These are phyloP conservation scores for Anaeramoeba flamelloides DNA, from an alignment of 78 protist genomes.

Conservation along the genomic window DNA sequence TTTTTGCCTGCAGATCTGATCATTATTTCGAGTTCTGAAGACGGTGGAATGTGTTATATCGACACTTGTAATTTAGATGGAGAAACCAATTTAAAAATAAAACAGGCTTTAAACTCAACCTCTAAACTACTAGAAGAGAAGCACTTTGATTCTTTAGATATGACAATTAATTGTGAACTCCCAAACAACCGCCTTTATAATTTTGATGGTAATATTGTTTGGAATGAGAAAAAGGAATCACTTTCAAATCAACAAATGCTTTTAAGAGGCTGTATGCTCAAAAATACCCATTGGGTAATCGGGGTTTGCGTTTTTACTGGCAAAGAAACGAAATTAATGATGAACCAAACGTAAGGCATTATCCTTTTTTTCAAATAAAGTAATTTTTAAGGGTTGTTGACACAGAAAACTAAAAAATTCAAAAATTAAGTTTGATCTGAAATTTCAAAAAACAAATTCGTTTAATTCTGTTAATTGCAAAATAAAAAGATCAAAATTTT, in stretches of 20 bases:
- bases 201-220: constrained; percentile 14
- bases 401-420: no score
- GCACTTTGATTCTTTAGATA: not conserved
- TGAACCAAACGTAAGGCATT: no score
- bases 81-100: constrained; percentile 3
- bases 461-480: no score
- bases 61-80: constrained; percentile 85
- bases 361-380: no score
- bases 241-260: constrained; percentile 4
- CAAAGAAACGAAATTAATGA: no score
- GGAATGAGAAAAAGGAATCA: not conserved
- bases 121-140: not conserved
- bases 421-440: no score
- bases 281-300: constrained; percentile 67
- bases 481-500: no score
- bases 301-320: no score
- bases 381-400: no score
- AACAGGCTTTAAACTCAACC: constrained; percentile 6
- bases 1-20: constrained; percentile 68
- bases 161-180: not conserved
- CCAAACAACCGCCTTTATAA: not conserved
- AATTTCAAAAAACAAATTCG: no score
- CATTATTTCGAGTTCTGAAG: constrained; percentile 31
- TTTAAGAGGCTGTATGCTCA: constrained; percentile 32
- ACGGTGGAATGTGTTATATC: constrained; percentile 56